Conservation (phyloP, 345 rosid genomes). For the Erysimum cheiranthoides region DNA sequence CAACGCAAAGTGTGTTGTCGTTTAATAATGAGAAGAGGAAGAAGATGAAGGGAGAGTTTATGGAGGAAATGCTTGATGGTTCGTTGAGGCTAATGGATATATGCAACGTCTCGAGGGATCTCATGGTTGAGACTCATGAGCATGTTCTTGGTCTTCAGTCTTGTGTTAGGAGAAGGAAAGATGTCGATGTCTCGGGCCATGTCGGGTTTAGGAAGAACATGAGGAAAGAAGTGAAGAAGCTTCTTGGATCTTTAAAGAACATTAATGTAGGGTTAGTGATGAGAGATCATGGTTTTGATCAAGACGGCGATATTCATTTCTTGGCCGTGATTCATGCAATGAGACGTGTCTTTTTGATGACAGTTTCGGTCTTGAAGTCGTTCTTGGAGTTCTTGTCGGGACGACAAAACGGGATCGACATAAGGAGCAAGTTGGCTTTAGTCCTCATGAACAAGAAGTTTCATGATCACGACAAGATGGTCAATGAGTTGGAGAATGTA, state of each 20-base stretch:
- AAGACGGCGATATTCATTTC: constrained; percentile 48
- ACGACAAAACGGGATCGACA: constrained; percentile 41
- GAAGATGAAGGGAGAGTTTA: constrained; percentile 43
- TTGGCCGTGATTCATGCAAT: constrained; percentile 53
- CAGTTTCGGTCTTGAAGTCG: constrained; percentile 54
- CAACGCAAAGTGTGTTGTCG: constrained; percentile 55
- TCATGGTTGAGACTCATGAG: constrained; percentile 57
- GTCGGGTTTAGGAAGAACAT: constrained; percentile 58
- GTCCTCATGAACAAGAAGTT: constrained; percentile 58
- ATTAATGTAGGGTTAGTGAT: constrained; percentile 47
- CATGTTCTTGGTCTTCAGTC: constrained; percentile 61
- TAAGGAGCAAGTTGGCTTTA: constrained; percentile 51
- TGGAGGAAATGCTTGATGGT: constrained; percentile 63
- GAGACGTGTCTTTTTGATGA: constrained; percentile 50
- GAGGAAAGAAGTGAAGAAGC: constrained; percentile 63
- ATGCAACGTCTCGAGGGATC: constrained; percentile 66
- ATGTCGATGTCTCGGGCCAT: constrained; percentile 40
- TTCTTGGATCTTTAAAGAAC: constrained; percentile 54
- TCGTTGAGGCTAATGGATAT: constrained; percentile 65
- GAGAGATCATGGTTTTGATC: constrained; percentile 15
- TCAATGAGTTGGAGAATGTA: constrained; percentile 51
- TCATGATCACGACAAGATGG: constrained; percentile 47
- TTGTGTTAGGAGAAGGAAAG: constrained; percentile 54
- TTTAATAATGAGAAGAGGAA: constrained; percentile 20
- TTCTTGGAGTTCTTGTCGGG: constrained; percentile 55